These are phyloP conservation scores for Xylaria sp. DNA, from an alignment of 2,329 filamentous ascomycete genomes.

Conservation along the genomic window DNA sequence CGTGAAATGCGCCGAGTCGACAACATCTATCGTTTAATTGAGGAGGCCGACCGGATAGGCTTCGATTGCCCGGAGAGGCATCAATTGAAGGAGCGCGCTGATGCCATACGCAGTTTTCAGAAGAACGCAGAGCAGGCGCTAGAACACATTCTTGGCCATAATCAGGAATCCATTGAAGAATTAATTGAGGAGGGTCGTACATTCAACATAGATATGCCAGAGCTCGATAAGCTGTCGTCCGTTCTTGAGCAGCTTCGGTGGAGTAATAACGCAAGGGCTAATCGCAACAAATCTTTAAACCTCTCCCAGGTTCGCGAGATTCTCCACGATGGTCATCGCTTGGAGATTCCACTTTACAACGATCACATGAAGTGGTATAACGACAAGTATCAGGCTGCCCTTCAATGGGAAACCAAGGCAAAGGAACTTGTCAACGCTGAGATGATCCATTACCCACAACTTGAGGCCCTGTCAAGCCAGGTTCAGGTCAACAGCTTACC, in stretches of 20 bases:
- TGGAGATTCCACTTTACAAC: slow-evolving; percentile 83
- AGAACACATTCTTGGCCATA: slow-evolving; percentile 69
- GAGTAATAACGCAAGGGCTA: slow-evolving; percentile 79
- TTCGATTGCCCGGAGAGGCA: slow-evolving; percentile 94
- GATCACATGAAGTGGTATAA: slow-evolving; percentile 80
- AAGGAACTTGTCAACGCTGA: slow-evolving; percentile 94
- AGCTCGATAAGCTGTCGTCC: slow-evolving; percentile 83
- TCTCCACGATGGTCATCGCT: slow-evolving; percentile 78
- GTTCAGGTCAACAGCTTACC: slow-evolving; percentile 76
- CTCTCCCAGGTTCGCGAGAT: slow-evolving; percentile 82
- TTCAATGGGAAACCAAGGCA: slow-evolving; percentile 92
- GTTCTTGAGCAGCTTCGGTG: slow-evolving; percentile 88
- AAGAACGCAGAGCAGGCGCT: slow-evolving; percentile 77
- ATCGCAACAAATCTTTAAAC: slow-evolving; percentile 72
- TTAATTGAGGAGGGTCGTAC: slow-evolving; percentile 87
- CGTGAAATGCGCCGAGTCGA: slow-evolving; percentile 87
- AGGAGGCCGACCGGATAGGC: slow-evolving; percentile 84
- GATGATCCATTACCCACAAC: slow-evolving; percentile 89
- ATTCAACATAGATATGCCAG: slow-evolving; percentile 91
- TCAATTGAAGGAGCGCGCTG: slow-evolving; percentile 84
- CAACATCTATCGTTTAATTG: slow-evolving; percentile 86
- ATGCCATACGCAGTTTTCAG: slow-evolving; percentile 86
- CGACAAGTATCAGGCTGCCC: slow-evolving; percentile 79
- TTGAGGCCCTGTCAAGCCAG: slow-evolving; percentile 90
- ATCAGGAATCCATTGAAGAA: slow-evolving; percentile 83